These are phyloP conservation scores for Daldinia sp. DNA, from an alignment of 2,329 filamentous ascomycete species.

Conservation along the genomic window DNA sequence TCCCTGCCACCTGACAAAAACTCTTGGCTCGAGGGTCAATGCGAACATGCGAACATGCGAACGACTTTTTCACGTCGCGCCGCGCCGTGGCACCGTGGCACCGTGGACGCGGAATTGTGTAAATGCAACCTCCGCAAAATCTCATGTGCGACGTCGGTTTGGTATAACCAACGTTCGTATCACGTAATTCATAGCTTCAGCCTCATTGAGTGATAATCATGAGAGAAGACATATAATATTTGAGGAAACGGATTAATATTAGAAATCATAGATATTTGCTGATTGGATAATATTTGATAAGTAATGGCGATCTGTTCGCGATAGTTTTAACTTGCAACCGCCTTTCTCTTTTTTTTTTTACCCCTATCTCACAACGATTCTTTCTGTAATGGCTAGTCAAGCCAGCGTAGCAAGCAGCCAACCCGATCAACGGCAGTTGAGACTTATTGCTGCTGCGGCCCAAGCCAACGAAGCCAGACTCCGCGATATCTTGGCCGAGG, in stretches of 20 bases:
- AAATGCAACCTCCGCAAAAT: background rate
- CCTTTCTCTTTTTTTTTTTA: too few species aligned
- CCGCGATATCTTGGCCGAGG: conserved; percentile 49
- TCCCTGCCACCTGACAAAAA: conserved; percentile 2
- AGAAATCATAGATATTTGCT: conserved; percentile 12
- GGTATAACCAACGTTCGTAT: too few species aligned
- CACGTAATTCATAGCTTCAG: background rate
- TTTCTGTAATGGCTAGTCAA: conserved; percentile 42
- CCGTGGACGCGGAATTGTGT: conserved; percentile 14
- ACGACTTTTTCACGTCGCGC: too few species aligned
- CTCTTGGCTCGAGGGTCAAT: conserved; percentile 15
- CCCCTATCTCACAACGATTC: background rate
- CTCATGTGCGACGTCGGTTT: background rate
- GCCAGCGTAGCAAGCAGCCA: conserved; percentile 50
- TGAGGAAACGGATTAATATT: background rate
- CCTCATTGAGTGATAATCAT: background rate
- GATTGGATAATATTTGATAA: conserved; percentile 2
- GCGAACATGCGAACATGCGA: conserved; percentile 13
- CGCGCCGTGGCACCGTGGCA: too few species aligned
- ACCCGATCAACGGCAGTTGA: conserved; percentile 50
- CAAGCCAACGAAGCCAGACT: conserved; percentile 51
- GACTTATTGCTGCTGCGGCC: conserved; percentile 49
- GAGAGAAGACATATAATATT: background rate
- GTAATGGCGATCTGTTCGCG: conserved; percentile 24
- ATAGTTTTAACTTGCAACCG: conserved; percentile 4